Evolutionary conservation across 2,329 filamentous ascomycete species (phyloP), one percentile per base, ranked within the genome.

Genomic region (Delphinella strobiligena): DNA sequence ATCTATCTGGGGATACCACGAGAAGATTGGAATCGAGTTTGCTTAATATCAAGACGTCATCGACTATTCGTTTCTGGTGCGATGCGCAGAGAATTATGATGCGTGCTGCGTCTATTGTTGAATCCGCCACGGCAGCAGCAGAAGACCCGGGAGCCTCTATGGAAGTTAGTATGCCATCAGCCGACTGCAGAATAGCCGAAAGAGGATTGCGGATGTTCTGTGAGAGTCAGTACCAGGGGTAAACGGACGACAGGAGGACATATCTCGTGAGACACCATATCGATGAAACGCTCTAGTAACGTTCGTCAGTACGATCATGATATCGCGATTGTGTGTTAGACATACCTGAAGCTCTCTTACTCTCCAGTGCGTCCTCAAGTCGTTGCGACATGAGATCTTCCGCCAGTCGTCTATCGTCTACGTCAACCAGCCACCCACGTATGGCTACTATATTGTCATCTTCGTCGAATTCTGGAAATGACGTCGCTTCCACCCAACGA

Each of bases 1-100:
- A 44, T 4, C 35, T 40, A n/a, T 47, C 46, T 1, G 50, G 51
- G 8, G 47, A 45, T 15, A 54, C 42, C 1, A 51, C 51, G 1
- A 68, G 49, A 3, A 67, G 54, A 44, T 58, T 61, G 0, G 63
- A 63, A 30, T 67, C 64, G 12, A 68, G 56, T 37, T 67, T 67
- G 30, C 59, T 63, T 9, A 67, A 48, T 0, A 62, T 66, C 1
- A 68, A 51, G 5, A 68, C 56, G 40, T 69, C 65, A 43, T 68
- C 63, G 8, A 68, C 63, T 27, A 69, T 68, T n/a, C 61, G 52
- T 15, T 39, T 42, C 37, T 40, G 36, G n/a, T 45, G 43, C 8
- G 36, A 16, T 7, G 40, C 40, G 24, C 43, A 45, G 14, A 42
- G 39, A 10, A 34, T 38, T 12, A 45, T 45, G 3, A 40, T 45